phyloP scores from a whole-genome alignment of 106 monocot species.

The Acanthochlamys bracteata region DNA sequence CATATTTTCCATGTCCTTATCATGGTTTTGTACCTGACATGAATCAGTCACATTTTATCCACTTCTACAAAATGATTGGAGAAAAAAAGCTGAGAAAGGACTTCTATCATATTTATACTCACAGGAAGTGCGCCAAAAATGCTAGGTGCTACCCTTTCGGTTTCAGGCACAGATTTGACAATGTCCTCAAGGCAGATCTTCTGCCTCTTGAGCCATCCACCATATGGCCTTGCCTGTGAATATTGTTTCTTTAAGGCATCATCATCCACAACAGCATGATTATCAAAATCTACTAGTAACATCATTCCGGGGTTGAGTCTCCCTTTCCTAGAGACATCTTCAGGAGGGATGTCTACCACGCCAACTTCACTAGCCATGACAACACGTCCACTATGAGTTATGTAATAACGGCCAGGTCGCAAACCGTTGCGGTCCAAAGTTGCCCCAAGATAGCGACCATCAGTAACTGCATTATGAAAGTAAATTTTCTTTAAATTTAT shows the following conservation, averaged over 20 bases:
- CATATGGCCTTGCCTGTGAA: conserved; percentile 82
- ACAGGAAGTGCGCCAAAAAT: conserved; percentile 55
- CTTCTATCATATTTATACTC: too few relatives aligned
- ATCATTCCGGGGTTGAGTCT: conserved; percentile 99
- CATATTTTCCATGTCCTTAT: conserved; percentile 51
- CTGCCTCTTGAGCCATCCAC: conserved; percentile 84
- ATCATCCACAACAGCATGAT: conserved; percentile 91
- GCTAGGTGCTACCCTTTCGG: conserved; percentile 35
- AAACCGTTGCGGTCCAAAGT: conserved; percentile 96
- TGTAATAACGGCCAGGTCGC: conserved; percentile 91
- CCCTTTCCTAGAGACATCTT: conserved; percentile 84
- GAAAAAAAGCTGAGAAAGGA: too few relatives aligned
- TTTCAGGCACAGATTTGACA: conserved; percentile 61
- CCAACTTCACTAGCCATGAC: conserved; percentile 99
- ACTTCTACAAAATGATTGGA: too few relatives aligned
- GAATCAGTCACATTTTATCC: too few relatives aligned
- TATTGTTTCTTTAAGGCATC: conserved; percentile 91
- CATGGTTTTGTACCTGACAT: conserved; percentile 35
- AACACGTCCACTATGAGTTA: conserved; percentile 80
- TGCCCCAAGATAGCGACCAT: conserved; percentile 97
- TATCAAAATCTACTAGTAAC: conserved; percentile 95
- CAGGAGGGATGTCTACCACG: conserved; percentile 90
- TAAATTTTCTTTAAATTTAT: not conserved
- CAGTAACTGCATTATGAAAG: conserved; percentile 58
- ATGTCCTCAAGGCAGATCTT: conserved; percentile 72